phyloP scores from a whole-genome alignment of 164 flowering plant species.

The Paratinospora sagittata region DNA sequence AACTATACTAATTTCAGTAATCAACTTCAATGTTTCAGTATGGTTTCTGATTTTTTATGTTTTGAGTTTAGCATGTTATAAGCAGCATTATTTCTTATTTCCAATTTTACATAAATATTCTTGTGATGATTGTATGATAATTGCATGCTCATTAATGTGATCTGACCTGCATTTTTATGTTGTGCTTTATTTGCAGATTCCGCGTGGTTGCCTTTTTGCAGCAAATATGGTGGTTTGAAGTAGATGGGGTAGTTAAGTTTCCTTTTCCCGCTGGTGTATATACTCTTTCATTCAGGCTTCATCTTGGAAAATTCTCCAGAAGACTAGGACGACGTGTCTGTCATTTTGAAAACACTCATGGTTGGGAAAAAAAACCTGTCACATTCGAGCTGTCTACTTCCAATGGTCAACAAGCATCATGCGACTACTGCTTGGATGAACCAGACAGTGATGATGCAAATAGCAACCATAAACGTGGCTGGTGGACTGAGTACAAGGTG shows the following conservation, averaged over 20 bases:
- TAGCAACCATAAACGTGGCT: slow-evolving; percentile 21
- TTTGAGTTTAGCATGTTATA: background rate
- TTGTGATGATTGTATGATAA: too few relatives aligned
- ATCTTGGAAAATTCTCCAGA: slow-evolving; percentile 47
- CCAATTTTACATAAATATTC: background rate
- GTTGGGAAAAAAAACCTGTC: slow-evolving; percentile 84
- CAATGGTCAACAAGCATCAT: slow-evolving; percentile 44
- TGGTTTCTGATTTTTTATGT: background rate
- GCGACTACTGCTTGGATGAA: slow-evolving; percentile 39
- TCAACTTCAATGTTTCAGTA: too few relatives aligned
- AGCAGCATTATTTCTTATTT: background rate
- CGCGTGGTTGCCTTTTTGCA: slow-evolving; percentile 55
- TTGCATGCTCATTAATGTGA: background rate
- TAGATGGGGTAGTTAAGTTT: slow-evolving; percentile 55
- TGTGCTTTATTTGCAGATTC: slow-evolving; percentile 37
- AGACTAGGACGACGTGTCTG: slow-evolving; percentile 43
- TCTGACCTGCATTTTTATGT: background rate
- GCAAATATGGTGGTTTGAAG: slow-evolving; percentile 90
- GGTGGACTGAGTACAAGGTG: slow-evolving; percentile 53
- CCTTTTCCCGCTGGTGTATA: slow-evolving; percentile 57
- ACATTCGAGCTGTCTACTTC: slow-evolving; percentile 53
- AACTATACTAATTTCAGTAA: background rate
- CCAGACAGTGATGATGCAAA: slow-evolving; percentile 30
- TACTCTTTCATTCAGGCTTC: slow-evolving; percentile 54
- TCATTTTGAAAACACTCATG: slow-evolving; percentile 55